A percentile compares a stretch with the other conserved stretches of the same genome.
These are phyloP conservation scores for Perkinsela sp. DNA, from an alignment of 208 protist species.

Conservation along the genomic window DNA sequence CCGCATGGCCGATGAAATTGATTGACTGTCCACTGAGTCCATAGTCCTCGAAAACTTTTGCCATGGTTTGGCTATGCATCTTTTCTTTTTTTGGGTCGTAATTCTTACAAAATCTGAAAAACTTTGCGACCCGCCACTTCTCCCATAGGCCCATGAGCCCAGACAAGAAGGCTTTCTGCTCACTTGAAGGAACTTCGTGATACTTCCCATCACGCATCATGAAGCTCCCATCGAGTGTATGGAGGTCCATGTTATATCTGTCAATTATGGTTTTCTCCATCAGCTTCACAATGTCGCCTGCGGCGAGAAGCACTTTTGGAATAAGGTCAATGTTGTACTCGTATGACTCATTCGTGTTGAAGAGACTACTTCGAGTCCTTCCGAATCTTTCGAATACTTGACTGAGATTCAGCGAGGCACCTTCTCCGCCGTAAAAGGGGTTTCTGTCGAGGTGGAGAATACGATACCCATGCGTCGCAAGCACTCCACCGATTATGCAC, in stretches of 20 bases:
- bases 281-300: slow-evolving; percentile 83
- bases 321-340: slow-evolving; percentile 97
- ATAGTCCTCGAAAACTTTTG: slow-evolving; percentile 79
- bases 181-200: slow-evolving; percentile 87
- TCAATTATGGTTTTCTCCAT: slow-evolving; percentile 86
- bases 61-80: slow-evolving; percentile 52
- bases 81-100: slow-evolving; percentile 76
- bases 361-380: not conserved
- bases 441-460: slow-evolving; percentile 98
- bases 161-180: slow-evolving; percentile 77
- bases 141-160: slow-evolving; percentile 90
- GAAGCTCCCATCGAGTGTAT: slow-evolving; percentile 83
- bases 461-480: slow-evolving; percentile 84
- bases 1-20: slow-evolving; percentile 92
- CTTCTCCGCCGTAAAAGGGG: slow-evolving; percentile 96
- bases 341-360: slow-evolving; percentile 29
- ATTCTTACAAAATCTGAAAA: slow-evolving; percentile 63
- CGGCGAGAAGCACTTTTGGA: slow-evolving; percentile 96
- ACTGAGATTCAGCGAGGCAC: slow-evolving; percentile 87
- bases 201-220: slow-evolving; percentile 79
- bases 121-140: slow-evolving; percentile 73
- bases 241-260: slow-evolving; percentile 95
- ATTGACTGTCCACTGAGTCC: slow-evolving; percentile 69
- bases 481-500: slow-evolving; percentile 77
- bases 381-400: slow-evolving; percentile 84